These are phyloP conservation scores for Solanum lycopersicoides DNA, from an alignment of 257 asterid genomes.

Conservation along the genomic window DNA sequence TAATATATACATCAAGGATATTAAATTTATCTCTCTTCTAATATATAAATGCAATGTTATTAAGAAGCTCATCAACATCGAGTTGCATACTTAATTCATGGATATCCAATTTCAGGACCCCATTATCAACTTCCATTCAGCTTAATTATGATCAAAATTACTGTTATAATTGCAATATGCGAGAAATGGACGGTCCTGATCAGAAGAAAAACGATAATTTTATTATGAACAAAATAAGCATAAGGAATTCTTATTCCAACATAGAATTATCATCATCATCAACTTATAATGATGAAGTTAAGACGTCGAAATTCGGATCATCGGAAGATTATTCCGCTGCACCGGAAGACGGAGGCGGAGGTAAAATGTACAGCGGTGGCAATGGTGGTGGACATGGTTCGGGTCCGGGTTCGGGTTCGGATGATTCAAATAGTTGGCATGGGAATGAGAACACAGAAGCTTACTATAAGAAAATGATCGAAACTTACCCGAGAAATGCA, in stretches of 20 bases:
- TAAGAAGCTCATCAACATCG: neutral
- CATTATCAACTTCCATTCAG: neutral
- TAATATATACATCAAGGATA: neutral
- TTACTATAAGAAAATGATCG: conserved; percentile 63
- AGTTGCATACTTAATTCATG: neutral
- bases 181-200: neutral
- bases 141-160: neutral
- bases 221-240: neutral
- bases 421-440: conserved; percentile 40
- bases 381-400: conserved; percentile 34
- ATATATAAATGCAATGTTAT: neutral
- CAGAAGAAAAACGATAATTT: neutral
- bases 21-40: neutral
- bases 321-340: neutral
- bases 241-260: neutral
- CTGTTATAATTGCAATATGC: neutral
- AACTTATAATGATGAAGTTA: neutral
- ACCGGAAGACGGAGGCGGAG: conserved; percentile 18
- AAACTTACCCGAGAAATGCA: conserved; percentile 59
- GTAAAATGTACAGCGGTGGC: neutral
- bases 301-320: neutral
- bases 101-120: neutral
- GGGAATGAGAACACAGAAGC: conserved; percentile 45
- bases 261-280: neutral
- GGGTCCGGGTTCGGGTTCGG: conserved; percentile 12